Evolutionary conservation across 2,329 filamentous ascomycete genomes (phyloP).

Genomic region (Pseudogymnoascus sp.): DNA sequence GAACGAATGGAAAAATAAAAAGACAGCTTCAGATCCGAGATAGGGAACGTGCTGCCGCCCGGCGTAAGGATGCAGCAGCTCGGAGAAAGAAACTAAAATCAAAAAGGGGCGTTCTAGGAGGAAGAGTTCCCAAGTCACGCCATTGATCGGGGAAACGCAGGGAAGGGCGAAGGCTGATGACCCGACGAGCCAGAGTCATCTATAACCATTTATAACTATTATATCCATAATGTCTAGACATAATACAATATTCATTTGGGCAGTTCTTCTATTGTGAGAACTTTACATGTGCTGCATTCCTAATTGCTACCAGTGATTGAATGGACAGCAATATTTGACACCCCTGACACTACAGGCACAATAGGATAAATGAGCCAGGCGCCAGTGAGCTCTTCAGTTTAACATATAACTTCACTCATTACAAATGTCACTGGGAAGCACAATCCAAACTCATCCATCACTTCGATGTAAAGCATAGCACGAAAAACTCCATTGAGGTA

Average conservation of each 20-base stretch:
- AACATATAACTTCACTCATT: not conserved
- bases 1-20: not conserved
- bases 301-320: not conserved
- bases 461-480: not conserved
- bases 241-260: not conserved
- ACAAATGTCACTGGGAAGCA: not conserved
- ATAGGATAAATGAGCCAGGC: not conserved
- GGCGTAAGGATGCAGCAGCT: not conserved
- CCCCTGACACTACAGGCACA: not conserved
- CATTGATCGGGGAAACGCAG: not conserved
- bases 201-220: not conserved
- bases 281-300: not conserved
- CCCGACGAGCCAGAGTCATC: not conserved
- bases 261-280: not conserved
- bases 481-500: conserved; percentile 1
- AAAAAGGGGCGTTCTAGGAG: not conserved
- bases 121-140: not conserved
- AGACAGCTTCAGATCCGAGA: not conserved
- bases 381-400: not conserved
- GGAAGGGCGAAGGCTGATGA: not conserved
- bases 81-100: too few relatives aligned
- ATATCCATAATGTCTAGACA: not conserved
- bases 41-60: not conserved
- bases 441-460: not conserved
- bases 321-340: not conserved